Evolutionary conservation across 1,139 yeast species (phyloP).

Genomic region (Yamadazyma friedrichii): DNA sequence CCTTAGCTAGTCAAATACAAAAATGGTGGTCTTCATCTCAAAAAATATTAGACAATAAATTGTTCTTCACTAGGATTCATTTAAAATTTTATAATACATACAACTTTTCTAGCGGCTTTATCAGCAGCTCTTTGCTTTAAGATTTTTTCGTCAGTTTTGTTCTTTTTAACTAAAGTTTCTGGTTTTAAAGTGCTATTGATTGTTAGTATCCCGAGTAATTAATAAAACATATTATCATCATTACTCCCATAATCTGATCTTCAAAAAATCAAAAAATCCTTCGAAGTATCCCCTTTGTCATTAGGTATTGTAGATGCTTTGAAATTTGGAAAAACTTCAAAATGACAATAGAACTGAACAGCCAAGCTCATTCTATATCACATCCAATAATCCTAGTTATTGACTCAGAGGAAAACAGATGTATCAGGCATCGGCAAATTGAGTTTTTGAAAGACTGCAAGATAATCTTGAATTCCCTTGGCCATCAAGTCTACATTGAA

Average conservation of each 20-base stretch:
- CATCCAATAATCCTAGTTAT: constrained; percentile 19
- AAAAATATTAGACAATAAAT: constrained; percentile 10
- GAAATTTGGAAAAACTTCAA: constrained; percentile 27
- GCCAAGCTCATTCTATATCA: constrained; percentile 45
- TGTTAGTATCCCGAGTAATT: constrained; percentile 2
- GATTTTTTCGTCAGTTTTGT: constrained; percentile 86
- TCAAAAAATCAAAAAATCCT: neutral
- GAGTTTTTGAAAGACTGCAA: constrained; percentile 38
- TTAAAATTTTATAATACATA: constrained; percentile 48
- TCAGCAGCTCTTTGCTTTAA: constrained; percentile 87
- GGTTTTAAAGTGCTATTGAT: constrained; percentile 56
- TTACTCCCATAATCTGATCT: neutral
- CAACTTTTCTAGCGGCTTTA: constrained; percentile 83
- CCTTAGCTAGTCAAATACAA: constrained; percentile 76
- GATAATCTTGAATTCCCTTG: constrained; percentile 49
- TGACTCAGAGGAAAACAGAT: constrained; percentile 51
- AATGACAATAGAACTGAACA: constrained; percentile 41
- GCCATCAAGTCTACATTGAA: constrained; percentile 14
- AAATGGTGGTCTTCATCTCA: constrained; percentile 62
- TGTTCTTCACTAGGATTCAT: neutral
- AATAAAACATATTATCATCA: too few relatives aligned
- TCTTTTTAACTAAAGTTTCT: constrained; percentile 95
- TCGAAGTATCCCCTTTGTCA: constrained; percentile 4
- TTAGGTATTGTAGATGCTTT: constrained; percentile 15
- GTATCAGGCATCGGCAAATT: constrained; percentile 48